phyloP scores from a whole-genome alignment of 495 filamentous ascomycete genomes.

The Tuber magnatum region DNA sequence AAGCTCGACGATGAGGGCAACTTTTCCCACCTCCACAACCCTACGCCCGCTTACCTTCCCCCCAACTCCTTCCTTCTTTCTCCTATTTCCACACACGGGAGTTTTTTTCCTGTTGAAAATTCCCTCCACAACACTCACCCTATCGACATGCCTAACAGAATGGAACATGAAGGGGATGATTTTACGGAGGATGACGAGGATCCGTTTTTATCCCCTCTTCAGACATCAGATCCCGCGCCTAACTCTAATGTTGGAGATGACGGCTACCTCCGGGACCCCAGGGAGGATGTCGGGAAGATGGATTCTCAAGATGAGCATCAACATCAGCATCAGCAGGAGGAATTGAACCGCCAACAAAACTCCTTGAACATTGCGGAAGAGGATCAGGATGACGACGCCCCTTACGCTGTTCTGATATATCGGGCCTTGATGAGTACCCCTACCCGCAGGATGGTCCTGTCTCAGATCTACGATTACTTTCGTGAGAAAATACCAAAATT shows the following conservation, averaged over 20 bases:
- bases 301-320: not conserved
- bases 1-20: conserved; percentile 15
- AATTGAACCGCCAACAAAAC: not conserved
- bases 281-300: not conserved
- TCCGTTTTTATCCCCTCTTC: not conserved
- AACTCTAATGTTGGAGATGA: conserved; percentile 8
- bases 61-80: conserved; percentile 25
- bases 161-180: conserved; percentile 19
- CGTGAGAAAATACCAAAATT: conserved; percentile 69
- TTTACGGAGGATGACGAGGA: conserved; percentile 9
- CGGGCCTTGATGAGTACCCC: conserved; percentile 61
- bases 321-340: not conserved
- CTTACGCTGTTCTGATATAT: conserved; percentile 81
- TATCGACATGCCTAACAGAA: not conserved
- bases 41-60: conserved; percentile 17
- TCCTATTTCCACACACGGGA: conserved; percentile 7
- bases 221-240: not conserved
- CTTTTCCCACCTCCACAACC: conserved; percentile 8
- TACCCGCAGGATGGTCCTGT: conserved; percentile 63
- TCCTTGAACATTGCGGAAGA: not conserved
- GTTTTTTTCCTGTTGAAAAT: conserved; percentile 6
- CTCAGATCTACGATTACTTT: conserved; percentile 90
- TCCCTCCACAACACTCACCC: conserved; percentile 16
- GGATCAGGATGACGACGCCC: conserved; percentile 42
- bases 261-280: not conserved